A percentile compares a stretch with the other conserved stretches of the same genome.
Conservation (phyloP, 2,329 filamentous ascomycete species). For the Trichoderma citrinoviride region DNA sequence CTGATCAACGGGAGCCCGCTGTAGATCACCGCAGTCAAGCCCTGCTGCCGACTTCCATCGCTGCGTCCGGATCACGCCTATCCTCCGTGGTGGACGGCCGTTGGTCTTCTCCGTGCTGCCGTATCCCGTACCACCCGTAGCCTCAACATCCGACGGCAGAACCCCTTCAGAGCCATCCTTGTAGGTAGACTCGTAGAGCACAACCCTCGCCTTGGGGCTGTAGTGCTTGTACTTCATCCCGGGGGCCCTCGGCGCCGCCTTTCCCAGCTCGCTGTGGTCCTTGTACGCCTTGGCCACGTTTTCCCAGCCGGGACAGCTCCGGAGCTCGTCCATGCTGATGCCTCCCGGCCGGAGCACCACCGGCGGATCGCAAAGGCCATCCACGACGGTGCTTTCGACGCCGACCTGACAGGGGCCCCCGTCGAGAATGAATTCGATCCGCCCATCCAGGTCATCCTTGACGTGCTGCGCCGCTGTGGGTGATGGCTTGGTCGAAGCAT, state of each 20-base stretch:
- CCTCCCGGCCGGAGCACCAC: slow-evolving; percentile 83
- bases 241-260: slow-evolving; percentile 71
- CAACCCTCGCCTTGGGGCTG: slow-evolving; percentile 81
- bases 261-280: slow-evolving; percentile 66
- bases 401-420: slow-evolving; percentile 84
- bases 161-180: slow-evolving; percentile 37
- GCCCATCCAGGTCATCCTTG: slow-evolving; percentile 74
- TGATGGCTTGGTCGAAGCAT: slow-evolving; percentile 88
- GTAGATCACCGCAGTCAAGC: slow-evolving; percentile 41
- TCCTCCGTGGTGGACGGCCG: slow-evolving; percentile 56
- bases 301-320: slow-evolving; percentile 76
- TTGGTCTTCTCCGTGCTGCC: slow-evolving; percentile 25
- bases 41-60: slow-evolving; percentile 54
- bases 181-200: slow-evolving; percentile 68
- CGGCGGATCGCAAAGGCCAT: slow-evolving; percentile 79
- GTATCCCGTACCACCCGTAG: slow-evolving; percentile 23
- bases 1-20: slow-evolving; percentile 31
- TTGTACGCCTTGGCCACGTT: slow-evolving; percentile 73
- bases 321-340: slow-evolving; percentile 75
- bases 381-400: slow-evolving; percentile 95
- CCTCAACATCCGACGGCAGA: slow-evolving; percentile 35
- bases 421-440: slow-evolving; percentile 84
- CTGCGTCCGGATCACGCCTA: slow-evolving; percentile 51
- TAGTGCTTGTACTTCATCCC: slow-evolving; percentile 99
- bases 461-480: slow-evolving; percentile 91